Evolutionary conservation across 331 rosid genomes (phyloP).

Genomic region (Telfairia occidentalis): DNA sequence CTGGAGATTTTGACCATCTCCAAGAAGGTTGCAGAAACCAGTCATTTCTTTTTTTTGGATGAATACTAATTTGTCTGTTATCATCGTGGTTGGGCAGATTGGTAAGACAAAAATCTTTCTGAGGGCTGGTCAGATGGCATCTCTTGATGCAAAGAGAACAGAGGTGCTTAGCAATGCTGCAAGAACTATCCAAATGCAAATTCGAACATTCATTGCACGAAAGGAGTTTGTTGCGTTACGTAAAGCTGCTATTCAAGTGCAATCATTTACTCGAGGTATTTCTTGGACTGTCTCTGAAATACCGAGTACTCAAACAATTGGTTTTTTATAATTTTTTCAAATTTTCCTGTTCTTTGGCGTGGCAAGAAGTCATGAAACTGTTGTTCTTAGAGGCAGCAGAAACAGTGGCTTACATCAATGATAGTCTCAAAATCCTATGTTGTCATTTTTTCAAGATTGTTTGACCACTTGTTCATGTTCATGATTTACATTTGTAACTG

Average conservation of each 20-base stretch:
- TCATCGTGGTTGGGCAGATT: constrained; percentile 57
- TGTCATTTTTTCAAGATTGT: background rate
- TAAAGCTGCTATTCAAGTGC: constrained; percentile 68
- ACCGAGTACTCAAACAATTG: constrained; percentile 1
- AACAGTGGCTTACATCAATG: background rate
- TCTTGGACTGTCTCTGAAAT: constrained; percentile 14
- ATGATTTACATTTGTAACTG: background rate
- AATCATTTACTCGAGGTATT: constrained; percentile 80
- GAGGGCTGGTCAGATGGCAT: constrained; percentile 98
- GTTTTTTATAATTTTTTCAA: background rate
- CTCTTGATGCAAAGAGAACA: constrained; percentile 91
- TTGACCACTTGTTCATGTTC: background rate
- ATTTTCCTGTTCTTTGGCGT: background rate
- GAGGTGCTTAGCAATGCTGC: constrained; percentile 96
- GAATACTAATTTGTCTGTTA: constrained; percentile 14
- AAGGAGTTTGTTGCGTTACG: constrained; percentile 68
- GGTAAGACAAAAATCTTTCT: constrained; percentile 87
- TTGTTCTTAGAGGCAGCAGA: background rate
- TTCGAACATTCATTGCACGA: constrained; percentile 77
- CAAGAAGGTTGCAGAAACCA: background rate
- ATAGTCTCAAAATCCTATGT: background rate
- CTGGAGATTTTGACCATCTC: background rate
- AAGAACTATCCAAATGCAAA: constrained; percentile 80
- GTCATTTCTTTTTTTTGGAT: background rate
- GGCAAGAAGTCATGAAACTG: background rate